phyloP scores from a whole-genome alignment of 192 early-diverging fungal species.

The Mortierella hygrophila region DNA sequence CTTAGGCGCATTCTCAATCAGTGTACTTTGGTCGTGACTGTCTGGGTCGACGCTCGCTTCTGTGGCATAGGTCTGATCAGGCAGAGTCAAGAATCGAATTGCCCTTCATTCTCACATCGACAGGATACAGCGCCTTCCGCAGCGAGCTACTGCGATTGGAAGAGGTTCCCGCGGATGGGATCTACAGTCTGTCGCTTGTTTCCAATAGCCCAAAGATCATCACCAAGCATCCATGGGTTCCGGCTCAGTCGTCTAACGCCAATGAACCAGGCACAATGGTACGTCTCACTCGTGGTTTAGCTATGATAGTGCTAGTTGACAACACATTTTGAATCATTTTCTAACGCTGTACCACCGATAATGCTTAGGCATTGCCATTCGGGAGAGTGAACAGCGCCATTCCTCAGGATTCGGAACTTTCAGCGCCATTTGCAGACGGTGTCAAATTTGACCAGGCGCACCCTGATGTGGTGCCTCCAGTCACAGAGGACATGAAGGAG shows the following conservation, averaged over 20 bases:
- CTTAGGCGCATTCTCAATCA: slow-evolving; percentile 41
- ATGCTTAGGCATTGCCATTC: slow-evolving; percentile 60
- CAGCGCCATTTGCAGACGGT: slow-evolving; percentile 36
- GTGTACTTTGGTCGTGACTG: slow-evolving; percentile 91
- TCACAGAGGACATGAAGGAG: slow-evolving; percentile 55
- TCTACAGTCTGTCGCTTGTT: slow-evolving; percentile 77
- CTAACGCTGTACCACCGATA: background rate
- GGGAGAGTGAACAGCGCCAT: slow-evolving; percentile 55
- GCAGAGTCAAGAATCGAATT: background rate
- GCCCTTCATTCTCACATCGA: slow-evolving; percentile 64
- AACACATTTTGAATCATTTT: background rate
- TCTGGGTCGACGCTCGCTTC: slow-evolving; percentile 85
- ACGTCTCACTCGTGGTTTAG: background rate
- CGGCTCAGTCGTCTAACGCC: background rate
- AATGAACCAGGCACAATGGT: background rate
- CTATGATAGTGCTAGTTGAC: background rate
- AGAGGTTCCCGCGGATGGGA: slow-evolving; percentile 84
- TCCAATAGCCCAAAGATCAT: slow-evolving; percentile 7
- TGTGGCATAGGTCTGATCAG: slow-evolving; percentile 66
- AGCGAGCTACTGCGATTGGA: slow-evolving; percentile 23
- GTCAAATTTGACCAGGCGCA: slow-evolving; percentile 34
- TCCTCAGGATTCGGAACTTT: slow-evolving; percentile 37
- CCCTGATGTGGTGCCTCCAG: slow-evolving; percentile 39
- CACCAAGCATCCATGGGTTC: slow-evolving; percentile 42
- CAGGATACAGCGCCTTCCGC: slow-evolving; percentile 57